Conservation (phyloP, 2,329 filamentous ascomycete genomes). For the Claviceps arundinis region DNA sequence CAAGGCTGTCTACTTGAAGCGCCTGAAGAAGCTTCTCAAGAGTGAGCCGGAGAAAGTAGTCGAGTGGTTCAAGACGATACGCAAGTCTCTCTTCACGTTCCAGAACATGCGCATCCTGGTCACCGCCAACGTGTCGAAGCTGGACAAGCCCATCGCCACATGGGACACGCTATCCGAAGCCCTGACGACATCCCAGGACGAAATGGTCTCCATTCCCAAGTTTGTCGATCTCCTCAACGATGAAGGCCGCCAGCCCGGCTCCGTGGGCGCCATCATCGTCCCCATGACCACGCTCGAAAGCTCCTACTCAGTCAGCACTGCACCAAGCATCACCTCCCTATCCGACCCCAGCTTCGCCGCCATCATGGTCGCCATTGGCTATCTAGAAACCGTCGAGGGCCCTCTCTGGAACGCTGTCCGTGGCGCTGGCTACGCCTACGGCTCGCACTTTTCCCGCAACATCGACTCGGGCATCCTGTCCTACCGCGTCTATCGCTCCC, state of each 20-base stretch:
- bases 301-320: slow-evolving; percentile 69
- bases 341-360: slow-evolving; percentile 67
- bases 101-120: slow-evolving; percentile 79
- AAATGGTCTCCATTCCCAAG: slow-evolving; percentile 57
- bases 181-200: slow-evolving; percentile 22
- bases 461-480: slow-evolving; percentile 68
- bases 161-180: slow-evolving; percentile 48
- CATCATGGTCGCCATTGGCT: slow-evolving; percentile 76
- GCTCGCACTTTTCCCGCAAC: slow-evolving; percentile 64
- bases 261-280: slow-evolving; percentile 61
- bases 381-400: slow-evolving; percentile 86
- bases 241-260: slow-evolving; percentile 62
- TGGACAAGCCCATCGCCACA: slow-evolving; percentile 60
- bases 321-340: slow-evolving; percentile 61
- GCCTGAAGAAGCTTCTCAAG: slow-evolving; percentile 67
- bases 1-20: slow-evolving; percentile 75
- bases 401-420: slow-evolving; percentile 90
- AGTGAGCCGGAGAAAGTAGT: slow-evolving; percentile 66
- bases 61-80: slow-evolving; percentile 62
- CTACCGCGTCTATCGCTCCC: slow-evolving; percentile 81
- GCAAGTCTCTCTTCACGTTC: slow-evolving; percentile 63
- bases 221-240: slow-evolving; percentile 59
- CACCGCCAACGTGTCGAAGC: slow-evolving; percentile 62
- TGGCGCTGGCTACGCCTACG: slow-evolving; percentile 87
- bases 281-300: slow-evolving; percentile 89